Evolutionary conservation across 2,329 filamentous ascomycete genomes (phyloP), one percentile per base, ranked within the genome.

Genomic region (Parascedosporium putredinis): DNA sequence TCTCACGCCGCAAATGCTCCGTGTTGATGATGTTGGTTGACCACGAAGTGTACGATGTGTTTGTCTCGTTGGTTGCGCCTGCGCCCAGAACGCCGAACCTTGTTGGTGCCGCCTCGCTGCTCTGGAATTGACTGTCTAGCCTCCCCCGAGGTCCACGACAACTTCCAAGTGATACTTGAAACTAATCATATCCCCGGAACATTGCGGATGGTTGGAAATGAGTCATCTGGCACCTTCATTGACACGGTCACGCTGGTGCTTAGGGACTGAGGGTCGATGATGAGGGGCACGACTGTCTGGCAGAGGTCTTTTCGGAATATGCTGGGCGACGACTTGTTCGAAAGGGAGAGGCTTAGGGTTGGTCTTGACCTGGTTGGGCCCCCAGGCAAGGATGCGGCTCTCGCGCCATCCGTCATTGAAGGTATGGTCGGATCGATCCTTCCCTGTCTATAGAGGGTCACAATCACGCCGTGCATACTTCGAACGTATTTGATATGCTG

Each of bases 151-250:
- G 61, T 98, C 93, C 20, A 96, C 80, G 24, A 97, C 83, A 2
- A 96, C 87, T 64, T 98, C 93, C 18, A 96, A 77, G 56, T 90
- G 87, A 61, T 98, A 97, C 57, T 84, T 88, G 70, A 98, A 97
- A 58, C 84, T 89, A 55, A 98, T 93, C 83, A 97, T 93, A 29
- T 87, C 84, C 3, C 91, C 89, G 0, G 93, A 0, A 96, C 88
- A 50, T 83, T 84, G 24, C 81, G 82, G 54, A 97, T 97, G 2
- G 90, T 95, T 0, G 93, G 91, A 57, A 97, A 97, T 0, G 83
- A 82, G 59, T 95, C 88, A 55, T 95, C 88, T 0, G 93, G 93
- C 2, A 97, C 79, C 56, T 88, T 82, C 14, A 98, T 80, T 3
- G 86, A 85, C 3, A 89, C 85, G 14, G 84, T 93, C 38, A 97